These are phyloP conservation scores for Psilocybe tampanensis DNA, from an alignment of 768 basidiomycete genomes.

Conservation along the genomic window DNA sequence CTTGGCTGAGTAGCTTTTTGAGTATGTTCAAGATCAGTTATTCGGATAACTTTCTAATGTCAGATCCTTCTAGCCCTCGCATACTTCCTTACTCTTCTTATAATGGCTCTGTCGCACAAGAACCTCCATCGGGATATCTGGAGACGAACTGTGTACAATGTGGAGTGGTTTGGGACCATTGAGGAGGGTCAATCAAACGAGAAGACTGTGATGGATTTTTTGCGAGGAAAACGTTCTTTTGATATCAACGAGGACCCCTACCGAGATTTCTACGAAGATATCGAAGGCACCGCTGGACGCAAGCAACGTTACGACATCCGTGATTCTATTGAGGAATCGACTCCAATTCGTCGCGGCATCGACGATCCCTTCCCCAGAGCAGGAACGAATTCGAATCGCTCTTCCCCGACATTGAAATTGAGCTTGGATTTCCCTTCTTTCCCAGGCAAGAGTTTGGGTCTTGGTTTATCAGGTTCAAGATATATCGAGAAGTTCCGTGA, in stretches of 20 bases:
- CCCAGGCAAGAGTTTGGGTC: conserved; percentile 23
- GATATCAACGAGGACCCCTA: conserved; percentile 13
- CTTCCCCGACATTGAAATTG: conserved; percentile 13
- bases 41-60: not conserved
- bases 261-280: conserved; percentile 27
- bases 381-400: conserved; percentile 20
- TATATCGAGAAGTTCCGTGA: conserved; percentile 45
- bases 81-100: conserved; percentile 58
- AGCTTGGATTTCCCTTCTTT: conserved; percentile 24
- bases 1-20: conserved; percentile 50
- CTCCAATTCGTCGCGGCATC: conserved; percentile 55
- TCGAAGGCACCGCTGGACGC: conserved; percentile 26
- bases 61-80: conserved; percentile 28
- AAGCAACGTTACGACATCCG: conserved; percentile 16
- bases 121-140: conserved; percentile 49
- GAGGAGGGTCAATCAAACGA: conserved; percentile 13
- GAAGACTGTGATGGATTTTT: conserved; percentile 13
- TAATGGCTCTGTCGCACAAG: conserved; percentile 48
- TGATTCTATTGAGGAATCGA: conserved; percentile 27
- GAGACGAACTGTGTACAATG: conserved; percentile 48
- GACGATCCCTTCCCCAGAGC: conserved; percentile 52
- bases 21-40: conserved; percentile 33
- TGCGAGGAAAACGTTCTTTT: conserved; percentile 6
- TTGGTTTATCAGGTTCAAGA: conserved; percentile 32
- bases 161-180: conserved; percentile 57